Evolutionary conservation across 495 filamentous ascomycete genomes (phyloP).

Genomic region (Cenococcum geophilum): DNA sequence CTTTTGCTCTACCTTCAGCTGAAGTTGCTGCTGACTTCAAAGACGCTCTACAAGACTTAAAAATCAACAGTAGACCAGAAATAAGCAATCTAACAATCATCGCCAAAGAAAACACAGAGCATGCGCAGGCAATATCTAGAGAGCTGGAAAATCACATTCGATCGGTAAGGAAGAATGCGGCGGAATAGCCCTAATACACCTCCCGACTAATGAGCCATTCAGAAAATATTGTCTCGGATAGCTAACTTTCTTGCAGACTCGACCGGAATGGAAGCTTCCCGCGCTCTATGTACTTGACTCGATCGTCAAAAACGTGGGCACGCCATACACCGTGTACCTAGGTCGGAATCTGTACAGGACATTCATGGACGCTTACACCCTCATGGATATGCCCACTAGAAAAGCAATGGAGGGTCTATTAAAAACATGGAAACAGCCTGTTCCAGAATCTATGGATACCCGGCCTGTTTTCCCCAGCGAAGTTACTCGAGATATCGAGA

Average conservation of each 20-base stretch:
- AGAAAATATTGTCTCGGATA: background rate
- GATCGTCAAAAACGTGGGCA: constrained; percentile 97
- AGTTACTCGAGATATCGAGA: constrained; percentile 82
- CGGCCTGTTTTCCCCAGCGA: constrained; percentile 85
- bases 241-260: constrained; percentile 53
- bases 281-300: constrained; percentile 98
- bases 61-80: constrained; percentile 79
- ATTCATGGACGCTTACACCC: constrained; percentile 91
- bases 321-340: constrained; percentile 90
- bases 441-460: constrained; percentile 80
- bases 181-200: background rate
- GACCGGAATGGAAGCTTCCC: constrained; percentile 79
- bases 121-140: constrained; percentile 84
- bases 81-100: constrained; percentile 95
- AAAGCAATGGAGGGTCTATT: constrained; percentile 94
- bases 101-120: constrained; percentile 90
- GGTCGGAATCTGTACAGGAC: constrained; percentile 84
- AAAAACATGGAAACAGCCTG: constrained; percentile 95
- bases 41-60: constrained; percentile 84
- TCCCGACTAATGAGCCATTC: background rate
- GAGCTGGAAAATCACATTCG: constrained; percentile 87
- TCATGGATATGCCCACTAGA: constrained; percentile 74
- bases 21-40: constrained; percentile 94
- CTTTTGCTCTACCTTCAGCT: constrained; percentile 57
- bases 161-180: constrained; percentile 59